Base-by-base conservation (phyloP, 257 asterid genomes). In the Penstemon barbatus region DNA sequence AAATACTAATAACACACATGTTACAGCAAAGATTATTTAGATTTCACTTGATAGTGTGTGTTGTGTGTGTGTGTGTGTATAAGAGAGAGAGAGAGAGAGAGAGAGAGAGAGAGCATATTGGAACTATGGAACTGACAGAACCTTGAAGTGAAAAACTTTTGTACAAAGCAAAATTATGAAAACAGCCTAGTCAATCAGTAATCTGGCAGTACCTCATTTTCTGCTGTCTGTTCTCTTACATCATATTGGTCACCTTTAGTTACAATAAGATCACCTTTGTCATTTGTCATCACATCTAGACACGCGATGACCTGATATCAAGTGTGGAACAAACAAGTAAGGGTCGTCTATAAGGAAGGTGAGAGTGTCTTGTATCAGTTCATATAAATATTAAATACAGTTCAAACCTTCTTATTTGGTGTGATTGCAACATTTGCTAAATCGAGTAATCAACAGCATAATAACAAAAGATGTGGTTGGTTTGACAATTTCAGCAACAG, bases 171-270 rank as follows among this genome's bases (percentile, higher is more conserved):
- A 49, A 71, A 42, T 15, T 61, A 57, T 59, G 51, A 37, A 63
- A 36, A 54, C 33, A 44, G 38, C 18, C 51, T 60, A 63, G 38
- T 46, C 66, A 36, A 38, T 18, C 12, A 40, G 46, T 59, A 18
- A 46, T 60, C 69, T 9, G 66, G 63, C n/a, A 41, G 54, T 71
- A 89, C 98, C 97, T 88, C 99, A 71, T 88, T 93, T 63, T 89
- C 96, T 65, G 71, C 44, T 9, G 95, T 83, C 11, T 78, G 77
- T 77, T 93, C 99, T 77, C 96, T 81, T 61, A 93, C 99, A 74
- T 93, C 96, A 78, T 93, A 93, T 53, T 93, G 99, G 74, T 93
- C 99, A 68, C 99, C 99, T 82, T 93, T 93, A 76, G 99, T 93
- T 57, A 93, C 99, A 68, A 93, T 92, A 61, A 93, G 92, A 75